These are phyloP conservation scores for Hygrophorus pudorinus DNA, from an alignment of 768 basidiomycete genomes.

Conservation along the genomic window DNA sequence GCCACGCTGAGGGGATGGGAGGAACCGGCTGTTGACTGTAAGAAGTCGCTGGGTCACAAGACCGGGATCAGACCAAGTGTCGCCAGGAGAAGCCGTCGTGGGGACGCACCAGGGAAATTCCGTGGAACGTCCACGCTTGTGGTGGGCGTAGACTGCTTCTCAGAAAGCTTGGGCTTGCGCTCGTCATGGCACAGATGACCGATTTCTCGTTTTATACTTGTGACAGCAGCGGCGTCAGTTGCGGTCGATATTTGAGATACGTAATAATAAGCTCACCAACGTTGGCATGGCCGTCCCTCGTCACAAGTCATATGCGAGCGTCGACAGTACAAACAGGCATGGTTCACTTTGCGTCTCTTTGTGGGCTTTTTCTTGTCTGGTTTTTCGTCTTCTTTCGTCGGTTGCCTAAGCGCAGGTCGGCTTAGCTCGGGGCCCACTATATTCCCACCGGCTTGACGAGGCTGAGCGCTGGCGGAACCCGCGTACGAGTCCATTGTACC, in stretches of 20 bases:
- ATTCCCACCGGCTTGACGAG: no score
- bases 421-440: no score
- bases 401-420: constrained; percentile 9
- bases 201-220: constrained; percentile 92
- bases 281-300: constrained; percentile 82
- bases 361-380: constrained; percentile 41
- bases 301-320: constrained; percentile 91
- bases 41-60: constrained; percentile 22
- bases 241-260: constrained; percentile 6
- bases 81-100: not conserved
- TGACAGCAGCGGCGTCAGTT: constrained; percentile 1
- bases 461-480: no score
- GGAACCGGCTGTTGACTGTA: constrained; percentile 24
- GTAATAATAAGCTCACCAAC: constrained; percentile 56
- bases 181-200: constrained; percentile 93
- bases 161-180: constrained; percentile 41
- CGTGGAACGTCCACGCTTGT: constrained; percentile 21
- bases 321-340: constrained; percentile 90
- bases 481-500: no score
- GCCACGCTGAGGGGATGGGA: constrained; percentile 37
- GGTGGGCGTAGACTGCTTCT: constrained; percentile 30
- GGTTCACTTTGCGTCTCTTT: constrained; percentile 80
- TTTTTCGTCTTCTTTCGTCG: constrained; percentile 23
- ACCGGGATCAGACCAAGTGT: not conserved
- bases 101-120: constrained; percentile 35